Conservation (phyloP, 2,329 filamentous ascomycete genomes). For the Diaporthe sp. region DNA sequence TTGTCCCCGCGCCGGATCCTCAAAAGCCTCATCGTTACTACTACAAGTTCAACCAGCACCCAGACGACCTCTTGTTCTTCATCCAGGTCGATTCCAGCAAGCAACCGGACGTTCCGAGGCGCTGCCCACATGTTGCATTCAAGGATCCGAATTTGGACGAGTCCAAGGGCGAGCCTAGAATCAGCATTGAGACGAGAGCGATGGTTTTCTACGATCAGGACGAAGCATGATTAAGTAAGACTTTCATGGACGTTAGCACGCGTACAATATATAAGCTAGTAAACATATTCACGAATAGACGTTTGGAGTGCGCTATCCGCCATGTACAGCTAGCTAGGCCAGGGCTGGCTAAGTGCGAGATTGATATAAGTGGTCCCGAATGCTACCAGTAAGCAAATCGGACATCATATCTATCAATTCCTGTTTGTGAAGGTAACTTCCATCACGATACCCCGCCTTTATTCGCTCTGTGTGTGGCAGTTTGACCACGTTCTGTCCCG, state of each 20-base stretch:
- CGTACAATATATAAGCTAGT: background rate
- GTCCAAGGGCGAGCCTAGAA: slow-evolving; percentile 54
- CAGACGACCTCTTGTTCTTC: slow-evolving; percentile 40
- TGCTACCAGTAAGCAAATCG: background rate
- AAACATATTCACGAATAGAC: background rate
- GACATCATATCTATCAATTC: background rate
- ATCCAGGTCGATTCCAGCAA: slow-evolving; percentile 44
- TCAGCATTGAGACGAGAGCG: slow-evolving; percentile 69
- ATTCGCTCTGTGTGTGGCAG: background rate
- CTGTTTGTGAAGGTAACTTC: background rate
- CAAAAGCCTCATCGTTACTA: slow-evolving; percentile 43
- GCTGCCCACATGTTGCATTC: slow-evolving; percentile 68
- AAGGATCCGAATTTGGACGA: slow-evolving; percentile 57
- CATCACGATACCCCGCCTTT: background rate
- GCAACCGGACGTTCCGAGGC: slow-evolving; percentile 61
- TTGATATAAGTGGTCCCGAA: background rate
- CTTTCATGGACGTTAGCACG: no score
- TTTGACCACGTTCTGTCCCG: background rate
- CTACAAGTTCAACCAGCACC: slow-evolving; percentile 38
- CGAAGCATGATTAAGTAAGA: background rate
- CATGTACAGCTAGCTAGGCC: background rate
- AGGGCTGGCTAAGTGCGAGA: background rate
- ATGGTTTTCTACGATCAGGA: slow-evolving; percentile 60
- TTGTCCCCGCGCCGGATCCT: slow-evolving; percentile 42
- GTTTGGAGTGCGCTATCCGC: background rate